These are phyloP conservation scores for Geotrichum restrictum DNA, from an alignment of 1,139 yeast genomes.

Conservation along the genomic window DNA sequence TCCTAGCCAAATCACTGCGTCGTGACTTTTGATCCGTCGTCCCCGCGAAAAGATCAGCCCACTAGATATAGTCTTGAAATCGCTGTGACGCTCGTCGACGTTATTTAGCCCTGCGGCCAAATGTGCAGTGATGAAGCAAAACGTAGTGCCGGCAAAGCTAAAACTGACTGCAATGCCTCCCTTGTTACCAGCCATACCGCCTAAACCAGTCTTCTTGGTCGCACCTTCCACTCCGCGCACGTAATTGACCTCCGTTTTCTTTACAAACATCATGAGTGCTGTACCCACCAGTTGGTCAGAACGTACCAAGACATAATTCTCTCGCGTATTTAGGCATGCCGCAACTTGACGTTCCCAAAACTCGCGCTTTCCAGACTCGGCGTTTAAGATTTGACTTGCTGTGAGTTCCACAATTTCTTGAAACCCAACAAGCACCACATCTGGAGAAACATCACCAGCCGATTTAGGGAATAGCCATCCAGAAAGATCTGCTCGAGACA, in stretches of 20 bases:
- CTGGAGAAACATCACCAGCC: conserved; percentile 44
- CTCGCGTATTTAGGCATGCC: conserved; percentile 51
- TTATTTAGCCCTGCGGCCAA: conserved; percentile 90
- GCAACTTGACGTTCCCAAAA: conserved; percentile 77
- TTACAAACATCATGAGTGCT: conserved; percentile 68
- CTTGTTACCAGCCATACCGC: conserved; percentile 88
- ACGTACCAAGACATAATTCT: conserved; percentile 65
- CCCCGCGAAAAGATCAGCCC: conserved; percentile 78
- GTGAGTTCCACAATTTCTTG: conserved; percentile 91
- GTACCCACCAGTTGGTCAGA: conserved; percentile 92
- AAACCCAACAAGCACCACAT: conserved; percentile 75
- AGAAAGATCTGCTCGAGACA: conserved; percentile 52
- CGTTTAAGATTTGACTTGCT: conserved; percentile 82
- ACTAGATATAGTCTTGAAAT: conserved; percentile 72
- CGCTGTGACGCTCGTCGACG: conserved; percentile 80
- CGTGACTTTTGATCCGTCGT: conserved; percentile 68
- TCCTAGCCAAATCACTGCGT: conserved; percentile 88
- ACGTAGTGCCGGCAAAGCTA: conserved; percentile 67
- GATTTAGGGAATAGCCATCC: conserved; percentile 79
- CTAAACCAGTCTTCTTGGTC: conserved; percentile 80
- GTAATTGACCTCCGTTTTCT: conserved; percentile 55
- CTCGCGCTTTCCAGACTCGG: conserved; percentile 65
- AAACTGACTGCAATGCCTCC: conserved; percentile 89
- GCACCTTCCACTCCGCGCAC: conserved; percentile 77
- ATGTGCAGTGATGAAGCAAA: conserved; percentile 87